These are phyloP conservation scores for Amanita phalloides DNA, from an alignment of 768 basidiomycete genomes.

Conservation along the genomic window DNA sequence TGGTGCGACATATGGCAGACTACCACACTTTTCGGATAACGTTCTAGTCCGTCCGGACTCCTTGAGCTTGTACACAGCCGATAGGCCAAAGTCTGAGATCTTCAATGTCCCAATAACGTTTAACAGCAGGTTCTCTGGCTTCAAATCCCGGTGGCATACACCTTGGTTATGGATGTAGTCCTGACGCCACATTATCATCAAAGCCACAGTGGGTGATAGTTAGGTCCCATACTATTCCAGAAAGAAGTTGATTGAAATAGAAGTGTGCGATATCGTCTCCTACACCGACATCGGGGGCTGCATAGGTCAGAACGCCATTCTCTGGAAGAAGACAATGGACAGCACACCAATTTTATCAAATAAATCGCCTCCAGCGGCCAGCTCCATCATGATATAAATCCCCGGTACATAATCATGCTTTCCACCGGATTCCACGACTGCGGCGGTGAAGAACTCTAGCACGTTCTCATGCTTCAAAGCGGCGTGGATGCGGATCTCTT, in stretches of 20 bases:
- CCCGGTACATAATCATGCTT: constrained; percentile 57
- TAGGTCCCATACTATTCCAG: constrained; percentile 58
- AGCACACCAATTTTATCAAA: constrained; percentile 95
- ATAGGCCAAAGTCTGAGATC: constrained; percentile 92
- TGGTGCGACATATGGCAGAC: constrained; percentile 89
- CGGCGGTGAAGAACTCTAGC: constrained; percentile 74
- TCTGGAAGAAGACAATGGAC: neutral
- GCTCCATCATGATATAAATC: constrained; percentile 86
- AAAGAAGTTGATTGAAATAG: constrained; percentile 79
- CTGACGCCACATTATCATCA: constrained; percentile 24
- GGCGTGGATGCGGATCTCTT: constrained; percentile 86
- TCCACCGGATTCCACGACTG: constrained; percentile 59
- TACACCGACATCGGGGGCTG: constrained; percentile 87
- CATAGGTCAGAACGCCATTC: neutral
- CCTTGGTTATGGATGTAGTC: constrained; percentile 81
- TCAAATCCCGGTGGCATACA: constrained; percentile 92
- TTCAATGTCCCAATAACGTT: constrained; percentile 80
- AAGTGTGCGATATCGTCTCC: constrained; percentile 80
- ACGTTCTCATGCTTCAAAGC: constrained; percentile 72
- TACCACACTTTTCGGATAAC: constrained; percentile 80
- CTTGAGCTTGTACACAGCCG: constrained; percentile 81
- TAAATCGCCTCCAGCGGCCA: constrained; percentile 89
- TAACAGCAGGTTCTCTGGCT: constrained; percentile 91
- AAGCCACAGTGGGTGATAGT: neutral
- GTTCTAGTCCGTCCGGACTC: constrained; percentile 64